These are phyloP conservation scores for Neckera pumila DNA, from an alignment of 225 moss, liverwort and hornwort species.

Conservation along the genomic window DNA sequence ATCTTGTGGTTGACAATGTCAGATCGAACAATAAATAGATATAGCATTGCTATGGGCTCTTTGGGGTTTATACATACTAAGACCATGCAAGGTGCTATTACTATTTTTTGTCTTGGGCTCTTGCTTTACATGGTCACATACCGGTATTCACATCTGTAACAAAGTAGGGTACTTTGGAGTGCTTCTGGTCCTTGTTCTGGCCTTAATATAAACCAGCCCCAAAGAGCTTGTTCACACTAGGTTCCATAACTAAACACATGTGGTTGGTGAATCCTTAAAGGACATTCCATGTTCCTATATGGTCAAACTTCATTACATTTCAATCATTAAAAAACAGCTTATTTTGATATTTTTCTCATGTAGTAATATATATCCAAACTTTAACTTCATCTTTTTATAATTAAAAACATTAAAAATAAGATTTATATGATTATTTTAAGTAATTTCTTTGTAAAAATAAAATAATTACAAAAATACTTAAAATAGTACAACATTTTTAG, in stretches of 20 bases:
- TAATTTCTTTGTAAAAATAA: background rate
- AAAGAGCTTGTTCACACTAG: background rate
- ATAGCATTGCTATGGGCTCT: too few species aligned
- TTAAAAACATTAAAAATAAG: background rate
- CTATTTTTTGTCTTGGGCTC: too few species aligned
- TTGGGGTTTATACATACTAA: too few species aligned
- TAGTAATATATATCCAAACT: background rate
- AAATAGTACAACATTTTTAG: background rate
- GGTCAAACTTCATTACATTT: background rate
- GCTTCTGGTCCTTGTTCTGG: too few species aligned
- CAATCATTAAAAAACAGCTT: background rate
- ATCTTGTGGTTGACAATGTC: too few species aligned
- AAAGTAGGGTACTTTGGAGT: too few species aligned
- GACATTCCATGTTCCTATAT: background rate
- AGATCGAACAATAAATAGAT: too few species aligned
- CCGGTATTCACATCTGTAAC: too few species aligned
- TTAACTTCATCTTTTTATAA: background rate
- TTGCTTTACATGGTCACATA: too few species aligned
- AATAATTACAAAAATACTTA: background rate
- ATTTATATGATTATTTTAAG: background rate
- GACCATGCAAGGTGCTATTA: too few species aligned
- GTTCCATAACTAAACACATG: background rate
- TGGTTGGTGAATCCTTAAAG: background rate
- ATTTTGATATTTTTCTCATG: background rate
- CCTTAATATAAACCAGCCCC: too few species aligned